Evolutionary conservation across 441 rosid species (phyloP).

Genomic region (Raphanus hybrid): DNA sequence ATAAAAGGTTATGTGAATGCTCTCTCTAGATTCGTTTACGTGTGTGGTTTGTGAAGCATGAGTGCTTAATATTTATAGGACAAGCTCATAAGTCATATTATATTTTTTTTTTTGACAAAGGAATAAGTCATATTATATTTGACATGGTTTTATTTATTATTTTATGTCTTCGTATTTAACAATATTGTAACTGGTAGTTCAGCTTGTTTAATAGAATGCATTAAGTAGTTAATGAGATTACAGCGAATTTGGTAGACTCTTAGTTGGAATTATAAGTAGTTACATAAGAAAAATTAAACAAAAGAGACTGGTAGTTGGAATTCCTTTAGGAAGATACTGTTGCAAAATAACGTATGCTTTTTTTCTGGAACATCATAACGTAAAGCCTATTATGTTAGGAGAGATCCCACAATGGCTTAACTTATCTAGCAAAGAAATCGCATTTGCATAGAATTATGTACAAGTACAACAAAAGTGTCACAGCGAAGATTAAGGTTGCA

Average conservation of each 20-base stretch:
- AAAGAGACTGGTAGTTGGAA: slow-evolving; percentile 16
- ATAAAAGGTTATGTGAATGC: background rate
- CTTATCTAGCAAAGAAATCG: background rate
- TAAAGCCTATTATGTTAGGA: background rate
- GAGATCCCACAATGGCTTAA: background rate
- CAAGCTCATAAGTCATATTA: background rate
- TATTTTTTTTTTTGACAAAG: no score
- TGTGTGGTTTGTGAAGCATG: slow-evolving; percentile 24
- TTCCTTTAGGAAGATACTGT: background rate
- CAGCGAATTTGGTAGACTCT: background rate
- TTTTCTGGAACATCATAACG: no score
- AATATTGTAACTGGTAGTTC: slow-evolving; percentile 5
- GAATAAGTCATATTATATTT: background rate
- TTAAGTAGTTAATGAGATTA: background rate
- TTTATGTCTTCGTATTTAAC: background rate
- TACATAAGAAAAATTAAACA: background rate
- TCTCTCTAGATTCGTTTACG: background rate
- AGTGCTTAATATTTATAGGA: slow-evolving; percentile 15
- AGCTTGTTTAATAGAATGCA: background rate
- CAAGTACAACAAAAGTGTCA: slow-evolving; percentile 4
- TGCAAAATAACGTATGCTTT: slow-evolving; percentile 8
- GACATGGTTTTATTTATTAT: background rate
- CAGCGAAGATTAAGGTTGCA: background rate
- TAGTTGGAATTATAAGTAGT: background rate
- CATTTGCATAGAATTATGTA: background rate